phyloP scores from a whole-genome alignment of 208 protist species.

The Porcisia deanei region DNA sequence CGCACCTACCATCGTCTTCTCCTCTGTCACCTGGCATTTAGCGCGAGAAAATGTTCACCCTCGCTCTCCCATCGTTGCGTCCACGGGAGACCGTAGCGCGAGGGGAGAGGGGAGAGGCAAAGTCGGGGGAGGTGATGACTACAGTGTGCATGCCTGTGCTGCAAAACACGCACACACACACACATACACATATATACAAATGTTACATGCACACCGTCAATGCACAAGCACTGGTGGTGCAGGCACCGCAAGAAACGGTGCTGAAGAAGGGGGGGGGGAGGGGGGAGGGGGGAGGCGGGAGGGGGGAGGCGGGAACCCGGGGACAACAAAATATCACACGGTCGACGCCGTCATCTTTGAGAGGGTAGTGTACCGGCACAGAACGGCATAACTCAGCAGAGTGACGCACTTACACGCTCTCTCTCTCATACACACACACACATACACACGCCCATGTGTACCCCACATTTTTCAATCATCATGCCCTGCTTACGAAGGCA shows the following conservation, averaged over 20 bases:
- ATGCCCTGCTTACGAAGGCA: background rate
- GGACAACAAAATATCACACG: too few species aligned
- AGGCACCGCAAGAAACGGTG: background rate
- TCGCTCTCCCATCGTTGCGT: background rate
- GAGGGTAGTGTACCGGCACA: too few species aligned
- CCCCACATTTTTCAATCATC: background rate
- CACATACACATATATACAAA: background rate
- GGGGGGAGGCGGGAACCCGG: too few species aligned
- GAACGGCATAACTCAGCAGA: too few species aligned
- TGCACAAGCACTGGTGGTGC: too few species aligned
- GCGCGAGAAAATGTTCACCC: background rate
- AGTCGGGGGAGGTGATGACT: background rate
- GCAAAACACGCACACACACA: background rate
- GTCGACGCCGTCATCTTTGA: too few species aligned
- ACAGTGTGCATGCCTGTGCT: background rate
- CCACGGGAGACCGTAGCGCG: background rate
- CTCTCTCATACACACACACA: background rate
- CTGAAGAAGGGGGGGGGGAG: too few species aligned
- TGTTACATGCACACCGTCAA: too few species aligned
- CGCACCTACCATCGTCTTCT: background rate
- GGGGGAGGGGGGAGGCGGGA: too few species aligned
- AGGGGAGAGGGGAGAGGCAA: background rate
- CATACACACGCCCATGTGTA: background rate
- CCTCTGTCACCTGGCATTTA: background rate
- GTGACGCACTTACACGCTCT: too few species aligned